Evolutionary conservation across 176 grass and related monocot genomes (phyloP).

Genomic region (Oryza glumipatula): DNA sequence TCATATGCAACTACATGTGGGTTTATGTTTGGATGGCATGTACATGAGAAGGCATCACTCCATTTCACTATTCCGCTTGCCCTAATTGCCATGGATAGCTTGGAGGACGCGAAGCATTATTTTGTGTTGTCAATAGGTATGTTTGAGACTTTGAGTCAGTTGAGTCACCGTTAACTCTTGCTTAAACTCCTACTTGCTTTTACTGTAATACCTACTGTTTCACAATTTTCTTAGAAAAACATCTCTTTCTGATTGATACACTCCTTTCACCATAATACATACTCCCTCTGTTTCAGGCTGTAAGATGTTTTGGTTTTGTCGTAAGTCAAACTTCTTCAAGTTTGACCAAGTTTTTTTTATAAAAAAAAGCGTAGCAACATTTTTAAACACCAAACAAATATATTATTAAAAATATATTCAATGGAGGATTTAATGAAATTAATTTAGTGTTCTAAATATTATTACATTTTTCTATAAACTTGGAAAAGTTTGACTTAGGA

Average conservation of each 20-base stretch:
- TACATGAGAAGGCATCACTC: slow-evolving; percentile 96
- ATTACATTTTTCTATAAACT: too few species aligned
- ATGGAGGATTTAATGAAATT: too few species aligned
- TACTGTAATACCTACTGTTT: neutral
- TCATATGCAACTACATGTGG: slow-evolving; percentile 83
- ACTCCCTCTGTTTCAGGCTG: too few species aligned
- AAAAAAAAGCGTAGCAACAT: too few species aligned
- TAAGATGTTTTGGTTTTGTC: too few species aligned
- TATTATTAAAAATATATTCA: too few species aligned
- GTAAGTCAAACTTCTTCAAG: too few species aligned
- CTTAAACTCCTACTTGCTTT: neutral
- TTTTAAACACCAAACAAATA: too few species aligned
- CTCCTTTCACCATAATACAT: neutral
- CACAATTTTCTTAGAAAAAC: neutral
- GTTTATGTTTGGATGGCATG: slow-evolving; percentile 98
- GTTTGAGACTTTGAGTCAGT: slow-evolving; percentile 9
- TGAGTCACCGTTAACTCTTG: neutral
- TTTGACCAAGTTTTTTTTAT: too few species aligned
- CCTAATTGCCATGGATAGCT: slow-evolving; percentile 77
- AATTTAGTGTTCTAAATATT: too few species aligned
- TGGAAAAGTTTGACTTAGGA: too few species aligned
- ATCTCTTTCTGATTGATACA: neutral
- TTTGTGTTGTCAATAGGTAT: slow-evolving; percentile 91
- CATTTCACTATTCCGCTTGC: slow-evolving; percentile 83
- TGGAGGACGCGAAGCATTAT: slow-evolving; percentile 70